Conservation (phyloP, 139 green algal species). For the Edaphochlamys debaryana region DNA sequence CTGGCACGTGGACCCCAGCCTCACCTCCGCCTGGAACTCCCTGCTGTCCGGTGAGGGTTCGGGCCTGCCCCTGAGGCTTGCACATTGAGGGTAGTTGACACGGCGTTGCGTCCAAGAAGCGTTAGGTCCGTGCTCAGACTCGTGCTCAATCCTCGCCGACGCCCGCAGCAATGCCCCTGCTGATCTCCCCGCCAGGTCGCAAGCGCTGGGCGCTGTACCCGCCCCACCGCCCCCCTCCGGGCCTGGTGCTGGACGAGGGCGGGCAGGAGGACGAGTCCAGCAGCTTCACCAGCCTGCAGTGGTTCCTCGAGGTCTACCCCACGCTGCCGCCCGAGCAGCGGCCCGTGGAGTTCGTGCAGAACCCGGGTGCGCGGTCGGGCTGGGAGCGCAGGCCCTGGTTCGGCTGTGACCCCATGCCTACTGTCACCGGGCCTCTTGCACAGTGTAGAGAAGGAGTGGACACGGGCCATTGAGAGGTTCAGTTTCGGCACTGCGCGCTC, state of each 20-base stretch:
- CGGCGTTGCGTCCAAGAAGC: too few relatives aligned
- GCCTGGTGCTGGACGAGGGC: conserved; percentile 24
- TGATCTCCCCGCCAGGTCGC: too few relatives aligned
- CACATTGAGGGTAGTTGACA: neutral
- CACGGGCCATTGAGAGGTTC: too few relatives aligned
- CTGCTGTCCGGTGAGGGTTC: conserved; percentile 78
- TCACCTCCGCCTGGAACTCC: conserved; percentile 95
- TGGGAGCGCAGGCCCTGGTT: too few relatives aligned
- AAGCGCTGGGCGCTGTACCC: conserved; percentile 69
- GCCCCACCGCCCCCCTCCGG: conserved; percentile 45
- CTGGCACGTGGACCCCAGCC: conserved; percentile 88
- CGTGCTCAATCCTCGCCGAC: too few relatives aligned
- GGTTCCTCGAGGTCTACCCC: conserved; percentile 62
- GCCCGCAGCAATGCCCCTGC: too few relatives aligned
- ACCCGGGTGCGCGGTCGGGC: conserved; percentile 33
- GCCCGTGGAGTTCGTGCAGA: conserved; percentile 57
- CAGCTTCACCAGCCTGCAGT: conserved; percentile 48
- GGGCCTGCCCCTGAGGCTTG: too few relatives aligned
- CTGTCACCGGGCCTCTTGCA: too few relatives aligned
- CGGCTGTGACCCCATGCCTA: too few relatives aligned
- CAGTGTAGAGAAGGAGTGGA: too few relatives aligned
- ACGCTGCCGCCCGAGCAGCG: conserved; percentile 21
- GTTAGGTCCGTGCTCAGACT: too few relatives aligned
- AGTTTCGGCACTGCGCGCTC: too few relatives aligned
- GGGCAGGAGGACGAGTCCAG: conserved; percentile 36